These are phyloP conservation scores for Pleomassaria siparia DNA, from an alignment of 2,329 filamentous ascomycete genomes.

Conservation along the genomic window DNA sequence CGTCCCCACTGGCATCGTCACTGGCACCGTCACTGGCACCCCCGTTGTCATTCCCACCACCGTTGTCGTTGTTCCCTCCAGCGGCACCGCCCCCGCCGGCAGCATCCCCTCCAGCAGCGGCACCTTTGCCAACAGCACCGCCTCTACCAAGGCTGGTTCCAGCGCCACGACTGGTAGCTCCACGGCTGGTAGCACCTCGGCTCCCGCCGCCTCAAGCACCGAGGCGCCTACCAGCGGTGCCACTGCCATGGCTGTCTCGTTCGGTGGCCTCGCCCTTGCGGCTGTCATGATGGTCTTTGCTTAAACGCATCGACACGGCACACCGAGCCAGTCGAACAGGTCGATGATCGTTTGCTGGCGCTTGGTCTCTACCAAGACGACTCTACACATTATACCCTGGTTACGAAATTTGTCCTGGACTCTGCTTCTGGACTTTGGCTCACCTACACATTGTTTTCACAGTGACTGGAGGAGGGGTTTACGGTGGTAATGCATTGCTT, in stretches of 20 bases:
- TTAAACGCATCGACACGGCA: constrained; percentile 20
- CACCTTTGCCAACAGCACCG: no score
- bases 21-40: background rate
- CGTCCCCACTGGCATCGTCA: constrained; percentile 13
- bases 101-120: background rate
- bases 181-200: background rate
- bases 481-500: background rate
- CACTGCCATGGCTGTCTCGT: constrained; percentile 24
- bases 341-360: no score
- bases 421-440: constrained; percentile 1
- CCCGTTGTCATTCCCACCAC: constrained; percentile 5
- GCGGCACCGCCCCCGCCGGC: background rate
- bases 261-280: constrained; percentile 32
- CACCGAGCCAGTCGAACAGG: no score
- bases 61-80: background rate
- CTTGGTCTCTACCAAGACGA: background rate
- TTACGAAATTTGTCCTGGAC: background rate
- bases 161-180: constrained; percentile 3
- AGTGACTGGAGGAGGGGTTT: constrained; percentile 2
- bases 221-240: constrained; percentile 24
- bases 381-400: background rate
- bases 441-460: background rate
- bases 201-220: background rate
- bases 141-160: background rate
- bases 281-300: constrained; percentile 31